These are phyloP conservation scores for Paecilomyces niveus DNA, from an alignment of 2,329 filamentous ascomycete species.

Conservation along the genomic window DNA sequence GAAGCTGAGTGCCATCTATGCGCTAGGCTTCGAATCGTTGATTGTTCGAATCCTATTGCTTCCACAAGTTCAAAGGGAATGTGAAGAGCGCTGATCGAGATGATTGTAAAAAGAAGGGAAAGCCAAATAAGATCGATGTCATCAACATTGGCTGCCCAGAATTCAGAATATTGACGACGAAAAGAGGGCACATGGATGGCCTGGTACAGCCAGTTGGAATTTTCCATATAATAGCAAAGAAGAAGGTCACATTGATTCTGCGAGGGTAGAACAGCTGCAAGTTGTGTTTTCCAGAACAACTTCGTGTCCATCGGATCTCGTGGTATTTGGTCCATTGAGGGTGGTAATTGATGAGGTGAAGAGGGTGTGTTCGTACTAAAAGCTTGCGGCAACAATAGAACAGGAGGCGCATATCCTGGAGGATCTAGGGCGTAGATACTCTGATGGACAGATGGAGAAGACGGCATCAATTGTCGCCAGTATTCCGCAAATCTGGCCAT, in stretches of 20 bases:
- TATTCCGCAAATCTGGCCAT: background rate
- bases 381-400: background rate
- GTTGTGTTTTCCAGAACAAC: slow-evolving; percentile 14
- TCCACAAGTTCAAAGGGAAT: slow-evolving; percentile 16
- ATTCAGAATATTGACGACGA: slow-evolving; percentile 15
- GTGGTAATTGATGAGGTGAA: slow-evolving; percentile 1
- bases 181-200: slow-evolving; percentile 16
- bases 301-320: slow-evolving; percentile 6
- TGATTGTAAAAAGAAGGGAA: slow-evolving; percentile 20
- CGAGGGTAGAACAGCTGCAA: slow-evolving; percentile 12
- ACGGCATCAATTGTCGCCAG: background rate
- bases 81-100: slow-evolving; percentile 22
- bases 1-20: slow-evolving; percentile 22
- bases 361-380: background rate
- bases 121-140: slow-evolving; percentile 25
- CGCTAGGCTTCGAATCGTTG: slow-evolving; percentile 12
- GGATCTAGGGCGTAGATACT: background rate
- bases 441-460: background rate
- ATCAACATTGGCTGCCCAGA: slow-evolving; percentile 18
- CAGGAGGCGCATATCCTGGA: background rate
- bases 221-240: slow-evolving; percentile 20
- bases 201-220: slow-evolving; percentile 26
- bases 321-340: background rate
- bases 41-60: slow-evolving; percentile 11
- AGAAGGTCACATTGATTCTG: slow-evolving; percentile 18